phyloP scores from a whole-genome alignment of 164 flowering plant species.

The Piper longum region DNA sequence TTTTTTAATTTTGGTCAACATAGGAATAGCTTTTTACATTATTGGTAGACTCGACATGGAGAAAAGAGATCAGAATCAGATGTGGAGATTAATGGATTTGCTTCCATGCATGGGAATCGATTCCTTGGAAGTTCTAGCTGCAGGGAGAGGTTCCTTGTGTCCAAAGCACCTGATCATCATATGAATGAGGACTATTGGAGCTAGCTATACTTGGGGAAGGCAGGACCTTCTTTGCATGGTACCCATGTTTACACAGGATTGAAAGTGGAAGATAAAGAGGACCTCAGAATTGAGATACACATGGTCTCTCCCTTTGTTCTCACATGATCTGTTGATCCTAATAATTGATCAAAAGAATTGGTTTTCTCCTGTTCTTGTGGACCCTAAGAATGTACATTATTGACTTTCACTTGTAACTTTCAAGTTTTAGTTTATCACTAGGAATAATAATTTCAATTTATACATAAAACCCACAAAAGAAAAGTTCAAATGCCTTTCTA shows the following conservation, averaged over 20 bases:
- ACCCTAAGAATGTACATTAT: not conserved
- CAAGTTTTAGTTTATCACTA: too few relatives aligned
- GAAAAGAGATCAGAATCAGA: conserved; percentile 5
- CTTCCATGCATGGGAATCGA: conserved; percentile 10
- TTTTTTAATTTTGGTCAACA: too few relatives aligned
- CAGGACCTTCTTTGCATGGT: not conserved
- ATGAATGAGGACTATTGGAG: not conserved
- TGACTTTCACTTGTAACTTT: too few relatives aligned
- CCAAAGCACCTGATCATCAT: not conserved
- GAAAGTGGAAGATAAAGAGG: not conserved
- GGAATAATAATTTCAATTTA: too few relatives aligned
- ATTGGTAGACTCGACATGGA: too few relatives aligned
- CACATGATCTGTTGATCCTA: not conserved
- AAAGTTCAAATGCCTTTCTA: too few relatives aligned
- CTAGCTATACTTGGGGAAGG: not conserved
- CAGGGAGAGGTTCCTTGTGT: too few relatives aligned
- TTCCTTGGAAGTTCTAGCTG: conserved; percentile 3
- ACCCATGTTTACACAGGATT: not conserved
- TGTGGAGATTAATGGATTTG: conserved; percentile 9
- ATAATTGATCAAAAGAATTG: not conserved
- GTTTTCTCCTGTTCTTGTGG: not conserved
- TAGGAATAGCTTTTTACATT: conserved; percentile 10
- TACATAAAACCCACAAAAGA: too few relatives aligned
- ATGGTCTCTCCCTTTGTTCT: not conserved
- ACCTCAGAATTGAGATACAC: not conserved